Evolutionary conservation across 805 yeast genomes (phyloP), one percentile per base, ranked within the genome.

Genomic region (Kurtzmaniella cleridarum): DNA sequence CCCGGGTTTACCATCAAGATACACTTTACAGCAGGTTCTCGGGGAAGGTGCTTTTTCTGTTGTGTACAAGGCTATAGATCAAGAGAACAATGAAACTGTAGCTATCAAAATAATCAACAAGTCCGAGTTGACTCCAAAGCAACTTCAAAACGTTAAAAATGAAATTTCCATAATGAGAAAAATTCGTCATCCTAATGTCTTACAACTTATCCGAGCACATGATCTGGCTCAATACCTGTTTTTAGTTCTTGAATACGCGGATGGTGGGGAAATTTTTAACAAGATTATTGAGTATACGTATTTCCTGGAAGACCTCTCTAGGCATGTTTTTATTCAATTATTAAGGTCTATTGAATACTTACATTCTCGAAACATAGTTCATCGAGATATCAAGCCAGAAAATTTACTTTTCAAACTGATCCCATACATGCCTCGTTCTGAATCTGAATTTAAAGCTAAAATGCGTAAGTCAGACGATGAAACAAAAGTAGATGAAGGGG

Each of bases 41-140:
- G 91, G 93, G 1, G 90, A 84, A 54, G 98, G 98, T 7, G 97
- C 97, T 0, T 90, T 91, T 56, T 86, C 95, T 2, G 73, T 76
- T 10, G 98, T 91, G 3, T 86, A 79, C 64, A 79, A 75, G 54
- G 95, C 95, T 0, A 54, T 66, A 12, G 81, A 81, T 49, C 46
- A 61, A 3, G 47, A 48, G 9, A 57, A 62, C 26, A 58, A 72
- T 35, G 59, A 62, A 28, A 42, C 49, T 6, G 81, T 86, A 12
- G 96, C 96, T 10, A 76, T 87, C 51, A 87, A 87, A 53, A 75
- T 85, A 42, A 84, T 88, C 33, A 72, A 76, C 48, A 87, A 87
- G 55, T 60, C 62, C 33, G 70, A 72, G 38, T 65, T 82, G 69
- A 64, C 70, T 37, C 41, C 53, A 17, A 73, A 73, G 34, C 82